Evolutionary conservation across 2,329 filamentous ascomycete genomes (phyloP), one percentile per base, ranked within the genome.

Genomic region (Metarhizium guizhouense): DNA sequence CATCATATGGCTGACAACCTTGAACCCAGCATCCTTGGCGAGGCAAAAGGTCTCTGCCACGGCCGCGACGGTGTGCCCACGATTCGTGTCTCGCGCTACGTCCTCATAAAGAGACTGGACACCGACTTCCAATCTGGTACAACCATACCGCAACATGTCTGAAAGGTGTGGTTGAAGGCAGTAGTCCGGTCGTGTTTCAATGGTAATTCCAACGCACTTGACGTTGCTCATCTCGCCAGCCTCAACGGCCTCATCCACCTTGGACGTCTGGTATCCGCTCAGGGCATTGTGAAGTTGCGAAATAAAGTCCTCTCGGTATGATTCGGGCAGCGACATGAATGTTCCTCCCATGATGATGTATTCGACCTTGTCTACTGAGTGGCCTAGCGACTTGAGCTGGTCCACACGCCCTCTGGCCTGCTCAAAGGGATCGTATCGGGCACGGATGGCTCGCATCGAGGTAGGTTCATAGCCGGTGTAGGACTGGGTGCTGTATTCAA

Each of bases 261-360:
- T 90, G 47, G 85, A 87, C 0, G 92, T 95, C 65, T 95, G 90
- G 68, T 99, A 99, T 7, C 94, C 94, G 62, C 91, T 96, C 7
- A 99, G 82, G 1, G 94, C 94, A 68, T 99, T 99, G 74, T 99
- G 94, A 52, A 99, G 80, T 67, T 96, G 93, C 1, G 91, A 87
- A 57, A 99, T 96, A 66, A 99, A 99, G 56, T 89, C 85, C 59
- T 99, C 90, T 32, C 94, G 81, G 71, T 99, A 99, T 29, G 87
- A 85, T 65, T 91, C 85, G 8, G 93, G 81, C 30, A 99, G 74
- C 3, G 93, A 97, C 95, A 99, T 99, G 73, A 99, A 99, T 0
- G 94, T 99, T 62, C 94, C 94, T 58, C 94, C 94, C 94, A 99
- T 99, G 69, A 99, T 96, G 68, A 99, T 99, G 72, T 97, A 99